phyloP scores from a whole-genome alignment of 306 rosid species.

The Chamaecrista fasciculata region DNA sequence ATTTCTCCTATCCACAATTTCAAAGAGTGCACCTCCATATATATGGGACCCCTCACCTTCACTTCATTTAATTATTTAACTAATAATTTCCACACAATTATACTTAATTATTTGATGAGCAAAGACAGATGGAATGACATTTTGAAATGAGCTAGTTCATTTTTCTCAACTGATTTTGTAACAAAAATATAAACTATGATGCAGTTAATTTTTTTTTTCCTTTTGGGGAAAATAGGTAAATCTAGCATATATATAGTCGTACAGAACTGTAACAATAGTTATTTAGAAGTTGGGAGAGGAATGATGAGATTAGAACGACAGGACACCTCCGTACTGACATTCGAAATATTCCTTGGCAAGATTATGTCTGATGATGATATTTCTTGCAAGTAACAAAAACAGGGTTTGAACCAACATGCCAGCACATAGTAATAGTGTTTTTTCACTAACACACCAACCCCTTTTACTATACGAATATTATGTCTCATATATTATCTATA shows the following conservation, averaged over 20 bases:
- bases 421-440: not conserved
- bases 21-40: slow-evolving; percentile 14
- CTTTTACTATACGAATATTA: slow-evolving; percentile 21
- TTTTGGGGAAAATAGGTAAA: not conserved
- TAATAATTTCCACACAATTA: no score
- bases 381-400: slow-evolving; percentile 3
- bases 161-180: no score
- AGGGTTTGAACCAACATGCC: not conserved
- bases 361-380: slow-evolving; percentile 17
- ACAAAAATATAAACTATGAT: no score
- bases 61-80: no score
- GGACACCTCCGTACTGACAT: slow-evolving; percentile 28
- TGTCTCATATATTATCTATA: not conserved
- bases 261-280: not conserved
- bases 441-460: slow-evolving; percentile 22
- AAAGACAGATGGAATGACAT: no score
- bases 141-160: no score
- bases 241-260: not conserved
- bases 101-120: no score
- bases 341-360: slow-evolving; percentile 34
- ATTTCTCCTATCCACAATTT: slow-evolving; percentile 36
- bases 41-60: slow-evolving; percentile 32
- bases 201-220: no score
- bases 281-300: not conserved
- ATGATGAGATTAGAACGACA: slow-evolving; percentile 33